Conservation (phyloP, 805 yeast species). For the Ogataea sp. region DNA sequence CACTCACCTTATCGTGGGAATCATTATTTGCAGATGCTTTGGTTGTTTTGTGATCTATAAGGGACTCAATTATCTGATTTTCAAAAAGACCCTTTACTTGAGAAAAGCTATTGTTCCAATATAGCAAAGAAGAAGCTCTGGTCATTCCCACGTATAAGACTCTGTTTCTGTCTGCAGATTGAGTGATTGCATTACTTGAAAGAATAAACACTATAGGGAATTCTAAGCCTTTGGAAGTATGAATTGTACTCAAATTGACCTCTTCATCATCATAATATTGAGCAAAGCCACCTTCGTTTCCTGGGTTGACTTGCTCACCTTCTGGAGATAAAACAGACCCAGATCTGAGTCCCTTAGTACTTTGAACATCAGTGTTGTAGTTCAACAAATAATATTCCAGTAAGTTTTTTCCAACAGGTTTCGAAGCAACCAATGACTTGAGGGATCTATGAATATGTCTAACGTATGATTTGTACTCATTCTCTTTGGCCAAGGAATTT, state of each 20-base stretch:
- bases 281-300: no score
- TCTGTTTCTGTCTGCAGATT: conserved; percentile 27
- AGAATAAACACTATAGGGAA: conserved; percentile 59
- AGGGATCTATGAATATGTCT: conserved; percentile 29
- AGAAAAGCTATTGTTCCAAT: conserved; percentile 21
- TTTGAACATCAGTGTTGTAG: conserved; percentile 29
- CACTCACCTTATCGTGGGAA: no score
- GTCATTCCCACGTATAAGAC: conserved; percentile 60
- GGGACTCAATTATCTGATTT: no score
- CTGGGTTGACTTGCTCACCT: no score
- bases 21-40: no score
- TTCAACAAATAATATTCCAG: conserved; percentile 32
- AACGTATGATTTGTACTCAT: conserved; percentile 23
- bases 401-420: conserved; percentile 22
- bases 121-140: conserved; percentile 44
- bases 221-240: conserved; percentile 68
- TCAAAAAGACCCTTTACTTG: no score
- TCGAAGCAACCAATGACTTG: conserved; percentile 8
- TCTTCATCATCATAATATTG: conserved; percentile 21
- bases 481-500: conserved; percentile 8
- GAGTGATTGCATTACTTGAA: conserved; percentile 12
- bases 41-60: no score
- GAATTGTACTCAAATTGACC: conserved; percentile 59
- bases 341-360: no score
- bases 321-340: no score